These are phyloP conservation scores for Paecilomyces dactylethromorphus DNA, from an alignment of 2,329 filamentous ascomycete genomes.

Conservation along the genomic window DNA sequence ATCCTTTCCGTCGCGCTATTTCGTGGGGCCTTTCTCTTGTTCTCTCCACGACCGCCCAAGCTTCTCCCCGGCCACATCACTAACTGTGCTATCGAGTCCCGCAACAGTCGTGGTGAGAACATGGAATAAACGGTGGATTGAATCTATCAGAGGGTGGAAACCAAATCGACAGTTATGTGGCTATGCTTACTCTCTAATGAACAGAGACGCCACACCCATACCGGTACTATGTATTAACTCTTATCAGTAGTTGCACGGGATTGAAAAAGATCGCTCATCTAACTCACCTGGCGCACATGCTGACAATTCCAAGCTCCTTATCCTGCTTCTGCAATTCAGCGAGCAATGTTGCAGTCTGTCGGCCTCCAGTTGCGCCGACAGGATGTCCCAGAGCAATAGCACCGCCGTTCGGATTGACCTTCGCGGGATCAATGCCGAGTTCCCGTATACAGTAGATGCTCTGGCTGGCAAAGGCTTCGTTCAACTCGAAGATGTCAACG, in stretches of 20 bases:
- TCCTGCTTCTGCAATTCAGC: slow-evolving; percentile 71
- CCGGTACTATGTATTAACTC: slow-evolving; percentile 10
- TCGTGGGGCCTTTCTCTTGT: background rate
- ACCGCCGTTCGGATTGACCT: slow-evolving; percentile 83
- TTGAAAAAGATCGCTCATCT: background rate
- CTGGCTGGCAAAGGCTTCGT: slow-evolving; percentile 95
- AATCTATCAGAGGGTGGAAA: background rate
- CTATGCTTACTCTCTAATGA: slow-evolving; percentile 15
- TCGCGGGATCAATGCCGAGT: slow-evolving; percentile 51
- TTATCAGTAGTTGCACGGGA: slow-evolving; percentile 6
- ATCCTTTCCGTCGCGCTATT: background rate
- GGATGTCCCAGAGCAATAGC: slow-evolving; percentile 87
- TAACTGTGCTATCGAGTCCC: background rate
- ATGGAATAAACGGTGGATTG: background rate
- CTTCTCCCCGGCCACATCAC: background rate
- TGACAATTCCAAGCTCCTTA: slow-evolving; percentile 82
- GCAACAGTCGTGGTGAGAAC: background rate
- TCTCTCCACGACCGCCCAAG: background rate
- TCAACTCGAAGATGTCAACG: slow-evolving; percentile 81
- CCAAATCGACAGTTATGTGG: background rate
- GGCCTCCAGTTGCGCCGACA: slow-evolving; percentile 74
- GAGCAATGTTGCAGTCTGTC: slow-evolving; percentile 85
- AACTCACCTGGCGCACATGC: slow-evolving; percentile 69
- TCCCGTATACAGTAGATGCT: slow-evolving; percentile 81
- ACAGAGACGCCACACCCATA: slow-evolving; percentile 19